Percentiles rank a stretch among this genome's conserved stretches.
Evolutionary conservation across 140 eudicot species (phyloP).

Genomic region (Bidens hawaiensis): DNA sequence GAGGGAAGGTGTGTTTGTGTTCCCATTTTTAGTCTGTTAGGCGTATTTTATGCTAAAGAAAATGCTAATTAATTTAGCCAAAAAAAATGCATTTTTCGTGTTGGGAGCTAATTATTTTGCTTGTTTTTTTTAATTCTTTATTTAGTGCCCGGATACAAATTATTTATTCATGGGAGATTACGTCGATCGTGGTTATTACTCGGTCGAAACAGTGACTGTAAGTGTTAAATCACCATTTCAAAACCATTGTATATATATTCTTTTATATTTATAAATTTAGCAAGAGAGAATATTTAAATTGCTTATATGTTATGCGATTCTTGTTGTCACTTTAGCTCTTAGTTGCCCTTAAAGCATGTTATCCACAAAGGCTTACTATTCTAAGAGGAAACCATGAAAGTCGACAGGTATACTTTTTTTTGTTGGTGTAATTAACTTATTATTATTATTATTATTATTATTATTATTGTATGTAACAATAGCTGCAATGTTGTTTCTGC

Average conservation of each 20-base stretch:
- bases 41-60: background rate
- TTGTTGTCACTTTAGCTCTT: constrained; percentile 53
- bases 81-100: background rate
- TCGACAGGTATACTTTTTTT: constrained; percentile 58
- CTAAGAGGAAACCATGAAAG: constrained; percentile 97
- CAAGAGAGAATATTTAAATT: background rate
- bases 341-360: constrained; percentile 96
- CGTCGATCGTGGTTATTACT: constrained; percentile 95
- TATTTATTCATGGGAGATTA: constrained; percentile 95
- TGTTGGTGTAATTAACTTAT: background rate
- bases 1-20: constrained; percentile 61
- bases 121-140: constrained; percentile 2
- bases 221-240: constrained; percentile 20
- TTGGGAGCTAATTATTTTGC: constrained; percentile 8
- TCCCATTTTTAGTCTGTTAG: background rate
- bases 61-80: background rate
- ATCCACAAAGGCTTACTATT: constrained; percentile 85
- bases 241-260: background rate
- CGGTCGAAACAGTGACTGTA: constrained; percentile 92
- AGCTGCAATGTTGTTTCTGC: constrained; percentile 26
- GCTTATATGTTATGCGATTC: background rate
- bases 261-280: background rate
- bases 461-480: background rate
- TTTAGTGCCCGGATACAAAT: constrained; percentile 91
- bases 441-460: no score